Evolutionary conservation across 1,284 basidiomycete genomes (phyloP), one percentile per base, ranked within the genome.

Genomic region (Cryptococcus maquisensis): DNA sequence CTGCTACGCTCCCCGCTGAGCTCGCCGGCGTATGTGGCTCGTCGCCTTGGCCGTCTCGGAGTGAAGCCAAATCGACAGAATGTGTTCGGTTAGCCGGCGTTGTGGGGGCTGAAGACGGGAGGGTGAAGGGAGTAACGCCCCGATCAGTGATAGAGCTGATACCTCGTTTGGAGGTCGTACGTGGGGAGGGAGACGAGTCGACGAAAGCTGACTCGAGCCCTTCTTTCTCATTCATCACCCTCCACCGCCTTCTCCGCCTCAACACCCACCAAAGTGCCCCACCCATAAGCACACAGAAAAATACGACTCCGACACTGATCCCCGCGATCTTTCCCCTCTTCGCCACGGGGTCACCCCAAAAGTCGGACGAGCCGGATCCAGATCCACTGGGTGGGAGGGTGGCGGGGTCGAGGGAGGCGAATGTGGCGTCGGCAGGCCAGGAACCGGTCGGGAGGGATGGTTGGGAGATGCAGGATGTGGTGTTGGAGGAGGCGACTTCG

Each of bases 351-450:
- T 2, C 62, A 42, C 0, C 52, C 50, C 16, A 39, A 6, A 36
- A 38, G 7, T 24, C 18, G n/a, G 41, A 36, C 5, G 55, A 35
- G 6, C 24, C 21, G n/a, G n/a, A 15, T 9, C 54, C 49, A 1
- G 59, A 58, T 16, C 51, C 28, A 6, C 61, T 57, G 23, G 54
- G 47, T 7, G 66, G 52, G 13, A 64, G 44, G 1, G 65, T 64
- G 18, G 62, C 55, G 3, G 60, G 41, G 16, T 54, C 47, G 6
- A 69, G 47, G 0, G 63, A 54, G n/a, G 61, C 61, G 20, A 63
- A 66, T 1, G 57, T 59, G 15, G 68, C 39, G 2, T 49, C 54
- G 1, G 42, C 32, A 1, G 68, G 68, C 68, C 68, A 71, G 6
- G 44, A 6, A 10, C 65, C 67, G 1, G 67, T 67, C 1, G 59